Evolutionary conservation across 2,329 filamentous ascomycete genomes (phyloP), one percentile per base, ranked within the genome.

Genomic region (Neurospora crassa): DNA sequence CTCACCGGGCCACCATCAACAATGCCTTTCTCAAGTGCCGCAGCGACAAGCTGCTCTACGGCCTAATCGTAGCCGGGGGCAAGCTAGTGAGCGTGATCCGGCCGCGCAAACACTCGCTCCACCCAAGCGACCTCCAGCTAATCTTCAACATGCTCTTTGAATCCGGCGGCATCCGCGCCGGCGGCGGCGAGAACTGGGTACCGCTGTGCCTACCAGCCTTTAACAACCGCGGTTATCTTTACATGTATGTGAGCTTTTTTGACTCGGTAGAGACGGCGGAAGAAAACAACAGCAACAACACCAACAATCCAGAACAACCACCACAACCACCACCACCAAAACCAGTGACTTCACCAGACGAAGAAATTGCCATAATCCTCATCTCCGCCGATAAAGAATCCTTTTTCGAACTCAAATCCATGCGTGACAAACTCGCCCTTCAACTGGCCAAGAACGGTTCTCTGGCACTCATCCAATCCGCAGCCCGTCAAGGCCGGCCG

Each of bases 131-230:
- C 79, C 85, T 99, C 34, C 95, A 97, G 78, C 87, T 99, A 67
- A 94, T 99, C 73, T 99, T 99, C 85, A 98, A 98, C 79, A 99
- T 99, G 96, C 89, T 99, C 1, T 99, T 99, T 77, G 94, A 97
- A 82, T 96, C 95, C 2, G 93, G 93, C 68, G 92, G 93, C 63
- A 91, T 99, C 79, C 95, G 96, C 79, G 91, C 93, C 24, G 94
- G 92, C 6, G 94, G 87, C 47, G 96, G 95, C 40, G 96, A 99
- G 81, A 97, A 95, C 77, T 99, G 96, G 96, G 95, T 98, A 68
- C 96, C 96, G 0, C 86, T 99, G 7, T 99, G 96, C 77, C 86
- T 99, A 3, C 96, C 96, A 0, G 95, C 94, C 5, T 99, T 99
- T 83, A 99, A 99, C 82, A 98, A 93, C 80, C 92, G 90, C 69